Conservation (phyloP, 2,329 filamentous ascomycete species). For the Xylaria hypoxylon region DNA sequence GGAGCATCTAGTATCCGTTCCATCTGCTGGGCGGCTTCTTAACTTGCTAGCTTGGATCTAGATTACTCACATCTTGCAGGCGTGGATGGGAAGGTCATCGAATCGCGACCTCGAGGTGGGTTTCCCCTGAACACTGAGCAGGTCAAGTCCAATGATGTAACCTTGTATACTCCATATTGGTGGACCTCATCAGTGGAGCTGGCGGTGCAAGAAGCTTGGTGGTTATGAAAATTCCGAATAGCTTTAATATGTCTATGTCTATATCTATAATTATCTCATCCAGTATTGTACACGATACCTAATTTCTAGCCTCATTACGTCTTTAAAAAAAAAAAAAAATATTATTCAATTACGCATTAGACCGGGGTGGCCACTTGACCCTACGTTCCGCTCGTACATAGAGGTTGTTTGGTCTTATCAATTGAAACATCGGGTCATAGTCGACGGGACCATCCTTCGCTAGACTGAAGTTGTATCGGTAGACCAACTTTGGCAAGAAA, state of each 20-base stretch:
- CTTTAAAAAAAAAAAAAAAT: background rate
- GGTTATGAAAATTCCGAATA: background rate
- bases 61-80: background rate
- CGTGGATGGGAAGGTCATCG: background rate
- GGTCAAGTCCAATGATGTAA: too few species aligned
- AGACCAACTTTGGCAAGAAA: constrained; percentile 68
- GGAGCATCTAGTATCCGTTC: background rate
- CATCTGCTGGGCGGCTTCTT: background rate
- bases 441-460: constrained; percentile 63
- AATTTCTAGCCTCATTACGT: constrained; percentile 10
- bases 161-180: too few species aligned
- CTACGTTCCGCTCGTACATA: constrained; percentile 63
- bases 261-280: constrained; percentile 6
- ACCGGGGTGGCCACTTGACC: constrained; percentile 59
- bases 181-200: background rate
- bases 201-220: background rate
- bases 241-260: background rate
- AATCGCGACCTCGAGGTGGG: background rate
- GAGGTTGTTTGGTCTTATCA: constrained; percentile 67
- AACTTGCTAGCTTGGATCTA: background rate
- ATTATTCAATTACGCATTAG: constrained; percentile 24
- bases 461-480: constrained; percentile 66
- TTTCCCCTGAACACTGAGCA: too few species aligned
- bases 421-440: constrained; percentile 70
- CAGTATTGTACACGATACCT: background rate